Percentiles rank a stretch among this genome's conserved stretches.
phyloP scores from a whole-genome alignment of 371 early-diverging fungal species.

The Smittium culicis region DNA sequence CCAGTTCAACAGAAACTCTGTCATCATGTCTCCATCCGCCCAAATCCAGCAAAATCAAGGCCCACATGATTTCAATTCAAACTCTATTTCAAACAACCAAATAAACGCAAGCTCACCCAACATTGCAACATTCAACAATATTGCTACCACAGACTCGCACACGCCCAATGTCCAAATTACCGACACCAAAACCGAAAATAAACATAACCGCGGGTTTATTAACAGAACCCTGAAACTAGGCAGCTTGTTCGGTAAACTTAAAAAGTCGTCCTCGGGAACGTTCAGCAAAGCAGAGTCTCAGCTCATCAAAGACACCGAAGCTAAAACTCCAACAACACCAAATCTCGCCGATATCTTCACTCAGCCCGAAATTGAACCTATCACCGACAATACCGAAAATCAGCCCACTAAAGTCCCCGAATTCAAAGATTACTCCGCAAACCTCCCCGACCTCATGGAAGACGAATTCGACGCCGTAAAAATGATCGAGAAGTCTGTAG shows the following conservation, averaged over 20 bases:
- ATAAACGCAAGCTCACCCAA: not conserved
- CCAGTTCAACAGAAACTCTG: not conserved
- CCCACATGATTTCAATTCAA: too few relatives aligned
- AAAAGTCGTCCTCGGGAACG: not conserved
- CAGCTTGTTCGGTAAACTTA: not conserved
- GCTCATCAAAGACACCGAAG: too few relatives aligned
- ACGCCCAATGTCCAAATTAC: not conserved
- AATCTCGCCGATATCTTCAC: not conserved
- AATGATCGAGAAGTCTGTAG: constrained; percentile 5
- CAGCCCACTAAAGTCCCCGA: not conserved
- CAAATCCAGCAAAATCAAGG: not conserved
- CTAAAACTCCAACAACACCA: not conserved
- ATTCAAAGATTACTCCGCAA: not conserved
- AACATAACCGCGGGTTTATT: not conserved
- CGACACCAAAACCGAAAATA: not conserved
- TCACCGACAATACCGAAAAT: not conserved
- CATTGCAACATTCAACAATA: not conserved
- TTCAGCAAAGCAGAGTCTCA: not conserved
- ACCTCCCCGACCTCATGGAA: not conserved
- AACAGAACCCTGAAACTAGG: not conserved
- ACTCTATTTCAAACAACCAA: not conserved
- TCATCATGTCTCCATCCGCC: too few relatives aligned
- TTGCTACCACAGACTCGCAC: not conserved
- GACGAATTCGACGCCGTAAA: not conserved
- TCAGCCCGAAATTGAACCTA: not conserved